Conservation (phyloP, 139 green algal species). For the Deuterostichococcus epilithicus region DNA sequence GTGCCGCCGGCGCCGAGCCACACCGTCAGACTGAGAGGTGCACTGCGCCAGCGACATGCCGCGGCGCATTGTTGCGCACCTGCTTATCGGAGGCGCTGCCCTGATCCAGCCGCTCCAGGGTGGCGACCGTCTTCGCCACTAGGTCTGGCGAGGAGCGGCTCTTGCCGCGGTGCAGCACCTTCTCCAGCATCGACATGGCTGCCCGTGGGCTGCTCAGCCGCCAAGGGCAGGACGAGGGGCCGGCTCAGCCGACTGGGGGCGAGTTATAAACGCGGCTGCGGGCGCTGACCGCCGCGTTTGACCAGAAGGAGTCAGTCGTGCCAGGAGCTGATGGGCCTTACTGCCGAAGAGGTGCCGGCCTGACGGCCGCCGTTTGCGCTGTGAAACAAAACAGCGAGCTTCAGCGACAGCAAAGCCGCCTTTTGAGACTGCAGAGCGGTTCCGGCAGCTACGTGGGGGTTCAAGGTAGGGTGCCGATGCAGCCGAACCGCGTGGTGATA, state of each 20-base stretch:
- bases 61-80: background rate
- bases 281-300: too few species aligned
- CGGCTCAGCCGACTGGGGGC: too few species aligned
- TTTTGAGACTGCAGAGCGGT: background rate
- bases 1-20: too few species aligned
- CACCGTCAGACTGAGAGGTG: too few species aligned
- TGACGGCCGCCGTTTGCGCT: too few species aligned
- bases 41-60: too few species aligned
- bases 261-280: background rate
- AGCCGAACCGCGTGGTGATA: too few species aligned
- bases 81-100: conserved; percentile 4
- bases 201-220: background rate
- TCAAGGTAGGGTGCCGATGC: too few species aligned
- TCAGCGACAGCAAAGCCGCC: too few species aligned
- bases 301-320: too few species aligned
- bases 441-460: too few species aligned
- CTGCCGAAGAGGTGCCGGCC: background rate
- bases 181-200: conserved; percentile 23
- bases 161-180: conserved; percentile 27
- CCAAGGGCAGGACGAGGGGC: too few species aligned
- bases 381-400: background rate
- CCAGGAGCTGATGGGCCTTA: background rate
- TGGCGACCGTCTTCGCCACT: background rate
- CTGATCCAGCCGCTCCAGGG: conserved; percentile 11
- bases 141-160: conserved; percentile 20